Evolutionary conservation across 805 yeast genomes (phyloP).

Genomic region (Ogataea populi-albae): DNA sequence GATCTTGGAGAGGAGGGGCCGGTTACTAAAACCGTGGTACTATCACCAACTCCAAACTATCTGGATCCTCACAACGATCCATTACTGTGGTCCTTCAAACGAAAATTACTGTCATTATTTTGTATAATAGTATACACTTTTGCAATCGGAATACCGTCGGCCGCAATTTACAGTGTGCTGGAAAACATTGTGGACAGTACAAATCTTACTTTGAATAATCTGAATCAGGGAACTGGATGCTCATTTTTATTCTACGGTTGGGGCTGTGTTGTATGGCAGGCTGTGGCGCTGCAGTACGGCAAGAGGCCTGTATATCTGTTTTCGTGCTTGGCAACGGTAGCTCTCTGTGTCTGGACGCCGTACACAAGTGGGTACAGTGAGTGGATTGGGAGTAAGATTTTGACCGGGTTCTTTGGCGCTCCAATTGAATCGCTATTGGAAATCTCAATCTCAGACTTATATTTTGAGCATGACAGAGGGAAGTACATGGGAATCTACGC

Average conservation of each 20-base stretch:
- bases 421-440: slow-evolving; percentile 47
- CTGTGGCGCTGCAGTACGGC: slow-evolving; percentile 37
- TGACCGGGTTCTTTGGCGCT: slow-evolving; percentile 32
- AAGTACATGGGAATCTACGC: slow-evolving; percentile 47
- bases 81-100: slow-evolving; percentile 50
- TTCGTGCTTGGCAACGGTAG: slow-evolving; percentile 29
- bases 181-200: slow-evolving; percentile 18
- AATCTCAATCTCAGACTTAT: slow-evolving; percentile 46
- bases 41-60: slow-evolving; percentile 62
- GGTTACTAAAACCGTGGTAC: slow-evolving; percentile 25
- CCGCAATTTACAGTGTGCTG: slow-evolving; percentile 26
- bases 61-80: slow-evolving; percentile 68
- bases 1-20: slow-evolving; percentile 31
- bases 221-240: slow-evolving; percentile 38
- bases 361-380: slow-evolving; percentile 28
- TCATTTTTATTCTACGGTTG: slow-evolving; percentile 39
- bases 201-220: slow-evolving; percentile 26
- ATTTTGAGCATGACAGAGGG: slow-evolving; percentile 49
- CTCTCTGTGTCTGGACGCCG: slow-evolving; percentile 33
- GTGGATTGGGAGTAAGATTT: slow-evolving; percentile 29
- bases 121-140: slow-evolving; percentile 39
- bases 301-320: slow-evolving; percentile 35
- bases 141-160: slow-evolving; percentile 22
- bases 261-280: slow-evolving; percentile 35
- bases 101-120: slow-evolving; percentile 45